Base-by-base conservation (phyloP, 2,329 filamentous ascomycete species). In the Hortaea werneckii region DNA sequence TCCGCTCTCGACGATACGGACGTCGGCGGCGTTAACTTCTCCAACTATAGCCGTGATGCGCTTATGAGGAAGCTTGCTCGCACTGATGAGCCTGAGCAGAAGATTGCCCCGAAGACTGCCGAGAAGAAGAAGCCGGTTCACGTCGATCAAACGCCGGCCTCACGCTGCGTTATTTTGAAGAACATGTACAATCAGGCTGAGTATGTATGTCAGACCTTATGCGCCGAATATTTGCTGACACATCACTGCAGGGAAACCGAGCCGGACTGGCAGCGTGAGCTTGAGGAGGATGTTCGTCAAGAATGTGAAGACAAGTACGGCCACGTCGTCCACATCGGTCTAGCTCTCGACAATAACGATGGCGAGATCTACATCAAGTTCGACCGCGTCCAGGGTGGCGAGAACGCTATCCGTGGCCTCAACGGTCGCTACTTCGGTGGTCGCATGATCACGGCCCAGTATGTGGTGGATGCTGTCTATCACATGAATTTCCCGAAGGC, bases 321-420 rank as follows among this genome's bases (percentile, higher is more conserved):
- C 62, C 86, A 90, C 60, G 90, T 98, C 61, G 88, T 96, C 67
- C 92, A 98, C 79, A 94, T 96, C 69, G 61, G 55, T 48, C 49
- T 64, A 43, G 80, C 88, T 58, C 78, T 95, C 69, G 90, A 96
- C 73, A 81, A 85, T 56, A 94, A 94, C 71, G 92, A 88, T 41
- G 92, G 92, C 69, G 92, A 98, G 65, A 90, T 98, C 59, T 98
- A 95, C 69, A 82, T 98, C 67, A 98, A 98, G 69, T 98, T 98
- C 72, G 88, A 95, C 69, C 85, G 87, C 62, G 86, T 96, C 52
- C 81, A 89, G 66, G 90, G 90, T 58, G 90, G 90, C 65, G 87
- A 95, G 70, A 96, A 95, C 65, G 92, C 92, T 59, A 94, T 96
- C 71, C 94, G 94, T 67, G 92, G 92, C 63, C 80, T 98, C 52